Conservation (phyloP, 805 yeast genomes). For the Tetrapisispora namnaoensis region DNA sequence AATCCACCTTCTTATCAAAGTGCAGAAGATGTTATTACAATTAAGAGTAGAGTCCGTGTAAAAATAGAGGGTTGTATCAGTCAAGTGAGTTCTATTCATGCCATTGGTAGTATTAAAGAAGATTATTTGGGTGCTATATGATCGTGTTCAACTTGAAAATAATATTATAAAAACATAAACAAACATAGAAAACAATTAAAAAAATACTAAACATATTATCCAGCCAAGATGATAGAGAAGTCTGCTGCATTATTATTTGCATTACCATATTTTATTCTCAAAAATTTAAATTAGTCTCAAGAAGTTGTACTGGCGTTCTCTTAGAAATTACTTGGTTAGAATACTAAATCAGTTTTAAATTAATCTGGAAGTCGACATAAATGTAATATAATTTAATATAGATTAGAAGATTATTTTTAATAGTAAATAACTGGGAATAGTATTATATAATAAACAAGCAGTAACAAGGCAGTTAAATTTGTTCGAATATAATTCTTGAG, state of each 20-base stretch:
- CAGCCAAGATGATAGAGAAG: background rate
- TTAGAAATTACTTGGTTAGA: too few species aligned
- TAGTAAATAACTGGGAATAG: background rate
- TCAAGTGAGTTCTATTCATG: conserved; percentile 94
- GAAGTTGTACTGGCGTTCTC: background rate
- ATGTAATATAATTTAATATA: too few species aligned
- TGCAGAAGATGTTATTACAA: conserved; percentile 89
- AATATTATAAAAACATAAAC: background rate
- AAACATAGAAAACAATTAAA: background rate
- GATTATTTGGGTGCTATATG: conserved; percentile 82
- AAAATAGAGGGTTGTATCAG: conserved; percentile 96
- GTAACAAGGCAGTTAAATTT: too few species aligned
- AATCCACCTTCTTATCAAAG: conserved; percentile 98
- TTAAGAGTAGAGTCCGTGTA: conserved; percentile 86
- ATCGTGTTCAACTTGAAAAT: background rate
- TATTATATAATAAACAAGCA: too few species aligned
- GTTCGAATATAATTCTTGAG: too few species aligned
- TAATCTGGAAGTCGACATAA: background rate
- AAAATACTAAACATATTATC: background rate
- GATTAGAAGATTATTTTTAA: too few species aligned
- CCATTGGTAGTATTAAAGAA: conserved; percentile 96
- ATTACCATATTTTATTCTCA: background rate
- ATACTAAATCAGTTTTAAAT: too few species aligned
- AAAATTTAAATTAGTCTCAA: background rate
- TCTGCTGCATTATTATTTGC: background rate